phyloP scores from a whole-genome alignment of 306 rosid genomes.

The Citrullus mucosospermus region DNA sequence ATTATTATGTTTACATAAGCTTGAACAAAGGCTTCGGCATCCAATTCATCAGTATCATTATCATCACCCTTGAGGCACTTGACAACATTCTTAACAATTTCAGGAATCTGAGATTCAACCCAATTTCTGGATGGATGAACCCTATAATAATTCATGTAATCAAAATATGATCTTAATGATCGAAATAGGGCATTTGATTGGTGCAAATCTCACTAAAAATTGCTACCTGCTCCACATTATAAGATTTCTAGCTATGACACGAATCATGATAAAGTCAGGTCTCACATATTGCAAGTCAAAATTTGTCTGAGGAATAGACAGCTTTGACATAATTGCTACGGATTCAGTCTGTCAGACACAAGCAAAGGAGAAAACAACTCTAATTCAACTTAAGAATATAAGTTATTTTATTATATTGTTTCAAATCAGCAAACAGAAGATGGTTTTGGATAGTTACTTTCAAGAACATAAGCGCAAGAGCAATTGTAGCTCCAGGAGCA shows the following conservation, averaged over 20 bases:
- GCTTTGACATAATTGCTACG: slow-evolving; percentile 70
- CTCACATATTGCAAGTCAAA: slow-evolving; percentile 93
- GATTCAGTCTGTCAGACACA: slow-evolving; percentile 68
- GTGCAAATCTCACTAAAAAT: slow-evolving; percentile 9
- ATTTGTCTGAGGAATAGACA: slow-evolving; percentile 64
- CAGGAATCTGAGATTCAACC: slow-evolving; percentile 89
- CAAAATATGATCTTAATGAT: slow-evolving; percentile 18
- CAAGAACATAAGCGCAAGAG: slow-evolving; percentile 88
- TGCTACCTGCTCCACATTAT: slow-evolving; percentile 95
- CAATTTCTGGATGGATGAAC: slow-evolving; percentile 84
- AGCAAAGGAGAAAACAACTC: slow-evolving; percentile 15
- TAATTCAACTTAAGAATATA: neutral
- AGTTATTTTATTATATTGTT: neutral
- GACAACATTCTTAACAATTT: slow-evolving; percentile 49
- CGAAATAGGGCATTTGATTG: slow-evolving; percentile 11
- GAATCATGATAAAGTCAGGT: slow-evolving; percentile 97
- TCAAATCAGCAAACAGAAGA: slow-evolving; percentile 16
- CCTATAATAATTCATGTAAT: slow-evolving; percentile 30
- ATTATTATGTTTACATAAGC: slow-evolving; percentile 87
- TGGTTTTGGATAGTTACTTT: slow-evolving; percentile 40
- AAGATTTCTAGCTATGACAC: slow-evolving; percentile 85
- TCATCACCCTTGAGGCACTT: slow-evolving; percentile 54
- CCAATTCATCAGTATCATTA: slow-evolving; percentile 63
- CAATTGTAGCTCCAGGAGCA: slow-evolving; percentile 89
- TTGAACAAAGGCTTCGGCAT: slow-evolving; percentile 77